Base-by-base conservation (phyloP, 768 basidiomycete genomes). In the Russula foetens region DNA sequence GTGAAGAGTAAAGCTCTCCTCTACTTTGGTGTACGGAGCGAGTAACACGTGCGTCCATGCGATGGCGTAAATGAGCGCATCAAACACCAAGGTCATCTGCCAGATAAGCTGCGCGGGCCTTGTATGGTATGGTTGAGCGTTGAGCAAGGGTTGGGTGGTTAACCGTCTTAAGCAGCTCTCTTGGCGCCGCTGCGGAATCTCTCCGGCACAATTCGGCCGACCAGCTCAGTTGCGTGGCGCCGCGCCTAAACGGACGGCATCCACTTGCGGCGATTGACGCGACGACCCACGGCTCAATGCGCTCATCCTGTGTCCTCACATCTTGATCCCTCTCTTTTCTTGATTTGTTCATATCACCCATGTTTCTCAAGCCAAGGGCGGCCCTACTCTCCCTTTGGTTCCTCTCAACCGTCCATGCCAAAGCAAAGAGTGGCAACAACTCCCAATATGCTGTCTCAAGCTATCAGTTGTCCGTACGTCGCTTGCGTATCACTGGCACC, bases 1-100 rank as follows among this genome's bases (percentile, higher is more conserved):
- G 69, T 98, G 97, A 9, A 98, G 80, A 66, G 88, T 94, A 78
- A 98, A 98, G 68, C 88, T 90, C 74, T 99, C 97, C 72, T 99
- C 97, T 29, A 99, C 97, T 75, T 99, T 99, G 4, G 91, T 90
- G 70, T 88, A 92, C 0, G 97, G 96, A 2, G 90, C 82, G 3
- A 91, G 75, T 26, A 88, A 65, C 49, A 95, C 87, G 64, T 96
- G 88, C 1, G 69, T 66, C 79, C 84, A 89, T 54, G 77, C 76
- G 48, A 77, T 75, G 0, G 67, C 68, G 26, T 85, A 70, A 17
- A 89, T 67, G 11, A 83, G 67, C 21, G 74, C 63, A 67, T 91
- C 89, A 19, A 81, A 72, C 4, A 67, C 60, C 9, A 73, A 59
- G 63, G 70, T 73, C 77, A 78, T 77, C 26, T 21, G 7, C 6